A percentile compares a stretch with the other conserved stretches of the same genome.
Evolutionary conservation across 768 basidiomycete species (phyloP).

Genomic region (Coprinellus micaceus): DNA sequence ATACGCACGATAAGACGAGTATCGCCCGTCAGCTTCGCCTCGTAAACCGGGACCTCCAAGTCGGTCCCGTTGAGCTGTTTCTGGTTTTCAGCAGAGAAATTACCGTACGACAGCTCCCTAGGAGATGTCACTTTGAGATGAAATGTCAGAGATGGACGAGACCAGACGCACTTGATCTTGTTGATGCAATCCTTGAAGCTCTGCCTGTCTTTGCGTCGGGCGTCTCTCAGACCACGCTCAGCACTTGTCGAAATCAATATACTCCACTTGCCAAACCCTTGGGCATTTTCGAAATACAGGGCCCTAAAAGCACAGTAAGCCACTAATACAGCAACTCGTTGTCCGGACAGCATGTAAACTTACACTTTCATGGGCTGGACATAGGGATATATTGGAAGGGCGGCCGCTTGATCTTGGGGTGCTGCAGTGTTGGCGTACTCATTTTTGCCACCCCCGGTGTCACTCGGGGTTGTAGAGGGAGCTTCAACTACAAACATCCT

Average conservation of each 20-base stretch:
- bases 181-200: slow-evolving; percentile 38
- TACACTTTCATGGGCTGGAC: slow-evolving; percentile 57
- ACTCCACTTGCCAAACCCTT: slow-evolving; percentile 60
- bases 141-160: slow-evolving; percentile 19
- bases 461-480: neutral
- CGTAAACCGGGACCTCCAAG: slow-evolving; percentile 51
- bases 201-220: slow-evolving; percentile 38
- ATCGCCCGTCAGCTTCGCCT: slow-evolving; percentile 58
- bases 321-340: neutral
- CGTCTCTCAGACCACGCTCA: slow-evolving; percentile 40
- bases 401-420: slow-evolving; percentile 4
- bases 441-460: neutral
- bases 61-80: slow-evolving; percentile 44
- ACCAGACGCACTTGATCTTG: slow-evolving; percentile 57
- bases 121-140: neutral
- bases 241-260: slow-evolving; percentile 49
- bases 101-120: slow-evolving; percentile 63
- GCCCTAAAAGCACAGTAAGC: slow-evolving; percentile 25
- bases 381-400: slow-evolving; percentile 27
- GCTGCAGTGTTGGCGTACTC: neutral
- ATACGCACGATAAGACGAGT: slow-evolving; percentile 42
- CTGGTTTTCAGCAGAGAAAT: slow-evolving; percentile 64
- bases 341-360: slow-evolving; percentile 10
- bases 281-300: slow-evolving; percentile 49
- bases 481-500: neutral